phyloP scores from a whole-genome alignment of 805 yeast species.

The Clavispora carvajalis region DNA sequence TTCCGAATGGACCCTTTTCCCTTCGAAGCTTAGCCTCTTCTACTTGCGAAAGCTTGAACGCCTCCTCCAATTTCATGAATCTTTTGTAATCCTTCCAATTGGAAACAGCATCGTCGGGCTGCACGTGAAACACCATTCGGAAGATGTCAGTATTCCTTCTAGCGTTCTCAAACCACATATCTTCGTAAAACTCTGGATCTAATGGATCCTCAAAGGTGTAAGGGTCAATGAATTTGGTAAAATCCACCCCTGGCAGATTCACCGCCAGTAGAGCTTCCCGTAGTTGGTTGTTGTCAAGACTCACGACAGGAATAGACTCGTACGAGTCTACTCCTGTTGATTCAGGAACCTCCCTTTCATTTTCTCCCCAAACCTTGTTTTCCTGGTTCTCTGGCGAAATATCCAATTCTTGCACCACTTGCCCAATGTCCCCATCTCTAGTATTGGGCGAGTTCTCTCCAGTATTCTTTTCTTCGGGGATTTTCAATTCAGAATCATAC shows the following conservation, averaged over 20 bases:
- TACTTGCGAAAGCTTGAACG: constrained; percentile 43
- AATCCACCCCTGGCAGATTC: constrained; percentile 33
- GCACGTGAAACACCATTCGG: constrained; percentile 83
- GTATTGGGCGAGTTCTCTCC: not conserved
- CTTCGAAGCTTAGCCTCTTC: constrained; percentile 29
- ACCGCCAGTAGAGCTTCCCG: constrained; percentile 34
- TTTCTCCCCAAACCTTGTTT: not conserved
- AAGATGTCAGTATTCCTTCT: constrained; percentile 75
- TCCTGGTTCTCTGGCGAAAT: not conserved
- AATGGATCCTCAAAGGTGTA: constrained; percentile 86
- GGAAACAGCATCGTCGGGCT: constrained; percentile 88
- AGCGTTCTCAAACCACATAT: constrained; percentile 79
- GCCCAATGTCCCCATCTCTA: not conserved
- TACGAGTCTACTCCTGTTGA: not conserved
- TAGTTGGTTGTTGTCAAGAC: constrained; percentile 40
- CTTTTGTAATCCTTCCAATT: constrained; percentile 88
- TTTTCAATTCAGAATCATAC: not conserved
- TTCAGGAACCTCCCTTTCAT: not conserved
- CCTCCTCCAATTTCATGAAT: constrained; percentile 53
- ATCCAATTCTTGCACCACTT: not conserved
- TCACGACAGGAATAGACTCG: constrained; percentile 23
- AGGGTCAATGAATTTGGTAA: constrained; percentile 68
- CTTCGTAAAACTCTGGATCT: constrained; percentile 75
- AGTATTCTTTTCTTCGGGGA: not conserved
- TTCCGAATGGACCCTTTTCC: constrained; percentile 14